Evolutionary conservation across 371 early-diverging fungal genomes (phyloP), one percentile per base, ranked within the genome.

Genomic region (Rhizopus delemar): DNA sequence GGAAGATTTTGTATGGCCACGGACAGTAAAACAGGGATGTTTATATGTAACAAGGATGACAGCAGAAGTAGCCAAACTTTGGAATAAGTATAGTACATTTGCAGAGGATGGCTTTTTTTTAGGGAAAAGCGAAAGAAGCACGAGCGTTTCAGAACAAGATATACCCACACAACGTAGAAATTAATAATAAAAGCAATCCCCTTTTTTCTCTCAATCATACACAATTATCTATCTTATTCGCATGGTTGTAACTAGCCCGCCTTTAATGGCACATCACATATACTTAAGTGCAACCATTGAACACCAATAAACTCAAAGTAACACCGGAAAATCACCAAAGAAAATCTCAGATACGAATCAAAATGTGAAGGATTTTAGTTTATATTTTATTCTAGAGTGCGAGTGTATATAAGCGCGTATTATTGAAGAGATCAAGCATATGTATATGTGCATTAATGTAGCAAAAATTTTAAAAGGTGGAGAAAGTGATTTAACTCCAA

Each of bases 401-500:
- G 22, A 22, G 22, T 22, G 22, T 22, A 22, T 22, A 22, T 22
- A 22, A 22, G 22, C 22, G 22, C 22, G 22, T 22, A 22, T 22
- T 22, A 22, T 22, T 22, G 22, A 22, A 22, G 22, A 2, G 2
- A 5, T 38, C 13, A 38, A 38, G 39, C 39, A 38, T 11, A 13
- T 8, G 13, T 45, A 3, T 45, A 16, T 45, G 46, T 45, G 46
- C 46, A 45, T 45, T n/a, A 45, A 45, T 13, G 16, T n/a, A 45
- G 28, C 4, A 29, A 29, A 7, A 48, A 48, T 22, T 8, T 28
- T 9, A 8, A 13, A 8, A 38, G 13, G 39, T 11, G 39, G 3
- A 38, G 7, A 9, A 48, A 48, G 28, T 7, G 8, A 60, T 55
- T 67, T 87, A 90, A 60, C 86, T 79, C 98, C 98, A 97, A 22